Evolutionary conservation across 1,284 basidiomycete species (phyloP).

Genomic region (Pseudozyma thailandica): DNA sequence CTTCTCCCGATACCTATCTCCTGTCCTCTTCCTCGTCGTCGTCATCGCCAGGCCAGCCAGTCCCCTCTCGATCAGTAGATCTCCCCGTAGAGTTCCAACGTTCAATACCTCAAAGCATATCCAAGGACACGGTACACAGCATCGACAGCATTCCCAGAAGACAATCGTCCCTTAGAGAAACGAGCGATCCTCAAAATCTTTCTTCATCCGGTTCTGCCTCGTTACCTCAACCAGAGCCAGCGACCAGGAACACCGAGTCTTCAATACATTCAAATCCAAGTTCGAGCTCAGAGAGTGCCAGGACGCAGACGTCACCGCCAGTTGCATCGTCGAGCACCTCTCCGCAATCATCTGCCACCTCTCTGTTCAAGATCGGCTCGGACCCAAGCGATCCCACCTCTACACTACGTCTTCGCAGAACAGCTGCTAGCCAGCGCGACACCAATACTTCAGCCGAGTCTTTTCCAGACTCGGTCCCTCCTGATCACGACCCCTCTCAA

Average conservation of each 20-base stretch:
- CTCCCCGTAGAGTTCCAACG: not conserved
- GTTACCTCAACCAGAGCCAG: too few relatives aligned
- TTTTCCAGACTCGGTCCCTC: not conserved
- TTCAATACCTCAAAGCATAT: not conserved
- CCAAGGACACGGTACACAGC: too few relatives aligned
- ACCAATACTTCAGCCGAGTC: not conserved
- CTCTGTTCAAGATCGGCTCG: conserved; percentile 1
- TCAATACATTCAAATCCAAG: too few relatives aligned
- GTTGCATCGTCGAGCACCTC: conserved; percentile 1
- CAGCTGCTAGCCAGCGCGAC: not conserved
- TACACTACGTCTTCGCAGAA: conserved; percentile 30
- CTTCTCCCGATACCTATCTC: conserved; percentile 1
- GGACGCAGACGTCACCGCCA: not conserved
- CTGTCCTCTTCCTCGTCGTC: not conserved
- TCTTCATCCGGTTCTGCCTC: too few relatives aligned
- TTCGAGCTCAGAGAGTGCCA: not conserved
- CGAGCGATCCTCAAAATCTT: too few relatives aligned
- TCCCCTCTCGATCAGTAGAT: not conserved
- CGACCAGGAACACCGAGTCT: too few relatives aligned
- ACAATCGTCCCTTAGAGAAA: too few relatives aligned
- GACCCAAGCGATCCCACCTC: conserved; percentile 4
- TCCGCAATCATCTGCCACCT: not conserved
- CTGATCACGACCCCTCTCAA: not conserved
- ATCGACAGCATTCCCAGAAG: too few relatives aligned
- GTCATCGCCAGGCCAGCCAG: not conserved